Base-by-base conservation (phyloP, 2,329 filamentous ascomycete species). In the Stemphylium beticola region DNA sequence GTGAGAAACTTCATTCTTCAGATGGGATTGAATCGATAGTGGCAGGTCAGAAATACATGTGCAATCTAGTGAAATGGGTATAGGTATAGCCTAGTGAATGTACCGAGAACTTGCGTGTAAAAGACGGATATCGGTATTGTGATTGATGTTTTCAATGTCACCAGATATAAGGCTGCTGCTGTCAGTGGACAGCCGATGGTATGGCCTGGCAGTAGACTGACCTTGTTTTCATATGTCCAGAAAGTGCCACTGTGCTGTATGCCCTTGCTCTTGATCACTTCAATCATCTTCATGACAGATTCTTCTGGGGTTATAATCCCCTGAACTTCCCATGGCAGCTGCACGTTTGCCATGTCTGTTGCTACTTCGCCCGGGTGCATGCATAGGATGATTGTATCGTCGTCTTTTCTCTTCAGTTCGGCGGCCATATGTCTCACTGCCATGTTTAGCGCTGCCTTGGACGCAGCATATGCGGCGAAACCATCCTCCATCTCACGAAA, bases 281-380 rank as follows among this genome's bases (percentile, higher is more conserved):
- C 66, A 31, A 84, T 74, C 79, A 84, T 83, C 22, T 74, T 78
- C 5, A 60, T 56, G 4, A 85, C 82, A 17, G 79, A 82, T 63
- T 83, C 77, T 48, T 80, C 73, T 0, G 80, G 73, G 4, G 75
- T 78, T 55, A 84, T 83, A 55, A 81, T 78, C 2, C 82, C 82
- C 39, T 82, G 76, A 8, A 84, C 78, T 37, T 82, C 77, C 81
- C 81, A 84, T 0, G 76, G 74, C 12, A 83, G 58, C 20, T 81
- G 73, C 33, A 83, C 75, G 49, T 83, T 81, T 4, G 79, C 78
- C 82, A 84, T 84, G 56, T 84, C 82, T 66, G 81, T 85, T 36
- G 76, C 74, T 1, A 86, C 83, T 64, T 85, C 83, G 6, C 83
- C 83, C 0, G 83, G 83, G 71, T 86, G 83, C 68, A 85, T 76